Base-by-base conservation (phyloP, 306 rosid genomes). In the Pterocarpus macrocarpus region DNA sequence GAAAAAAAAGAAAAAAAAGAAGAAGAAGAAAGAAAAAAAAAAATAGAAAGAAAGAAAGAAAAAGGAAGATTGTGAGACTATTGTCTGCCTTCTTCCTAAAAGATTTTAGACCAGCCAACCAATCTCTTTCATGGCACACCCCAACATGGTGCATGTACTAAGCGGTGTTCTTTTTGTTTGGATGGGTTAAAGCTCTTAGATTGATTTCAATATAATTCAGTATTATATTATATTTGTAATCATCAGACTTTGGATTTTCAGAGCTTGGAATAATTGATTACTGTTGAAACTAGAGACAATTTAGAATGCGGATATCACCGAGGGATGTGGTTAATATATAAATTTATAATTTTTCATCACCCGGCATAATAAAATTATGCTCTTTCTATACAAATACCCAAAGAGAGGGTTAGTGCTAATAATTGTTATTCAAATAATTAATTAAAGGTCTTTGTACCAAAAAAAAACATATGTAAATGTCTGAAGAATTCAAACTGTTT, bases 231-330 rank as follows among this genome's bases (percentile, higher is more conserved):
- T 50, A 44, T 43, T 34, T 9, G 12, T 49, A 65, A 36, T 14
- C 33, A 38, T 38, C 73, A 22, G 2, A 64, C 73, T 36, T 41
- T 11, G 38, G 45, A 38, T 22, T 45, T 59, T 49, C 65, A 8
- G 9, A 13, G 44, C 44, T 14, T 38, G 9, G 39, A 65, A 41
- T 33, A 12, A 63, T 34, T 16, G 53, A 15, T 10, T 44, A 49
- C 39, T 38, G 52, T 17, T 84, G 3, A 80, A 75, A 69, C 79
- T 22, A 71, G 34, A 69, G 82, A 56, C 65, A 53, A 71, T 43
- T 30, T 55, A 62, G 70, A 44, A 63, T 59, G 41, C 7, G 30
- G 67, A 52, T 63, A 36, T 80, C 30, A 36, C 55, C 41, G 44
- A 43, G 35, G 69, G 75, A 58, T 36, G 35, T 35, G 57, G 62